Evolutionary conservation across 2,329 filamentous ascomycete species (phyloP), one percentile per base, ranked within the genome.

Genomic region (Colletotrichum orbiculare): DNA sequence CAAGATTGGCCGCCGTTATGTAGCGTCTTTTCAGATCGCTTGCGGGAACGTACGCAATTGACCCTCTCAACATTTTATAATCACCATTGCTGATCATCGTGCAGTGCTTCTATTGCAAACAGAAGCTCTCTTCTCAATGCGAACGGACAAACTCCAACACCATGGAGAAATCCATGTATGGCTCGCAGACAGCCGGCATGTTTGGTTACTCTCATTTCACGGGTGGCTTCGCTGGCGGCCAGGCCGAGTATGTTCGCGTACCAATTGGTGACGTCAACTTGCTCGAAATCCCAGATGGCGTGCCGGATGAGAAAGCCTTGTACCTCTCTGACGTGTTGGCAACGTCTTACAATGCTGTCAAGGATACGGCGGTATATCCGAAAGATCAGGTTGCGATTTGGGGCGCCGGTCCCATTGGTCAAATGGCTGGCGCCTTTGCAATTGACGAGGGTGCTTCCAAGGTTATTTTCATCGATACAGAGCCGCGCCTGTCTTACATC

Each of bases 21-120:
- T 97, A 1, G 93, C 91, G 0, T 91, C 89, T 9, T 97, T 97
- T 81, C 93, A 96, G 76, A 96, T 97, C 73, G 91, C 93, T 0
- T 89, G 86, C 66, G 86, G 85, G 8, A 79, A 81, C 50, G 72
- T 73, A 13, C 38, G 69, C 50, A 6, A 11, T 13, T 12, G 12
- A 3, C 8, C 3, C 4, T 2, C 2, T 3, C 3, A 4, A 2
- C 12, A 1, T 4, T 7, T 2, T 8, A 3, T 6, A 2, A 6
- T 8, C 3, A 5, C 4, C 8, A 12, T 1, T 15, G 8, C 42
- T 67, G n/a, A 61, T 47, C 15, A 5, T 64, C 53, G 56, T 78
- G 0, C 8, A 82, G 59, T 97, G 94, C 80, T 90, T 87, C 77
- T 94, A 89, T 76, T 97, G 93, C 81, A 85, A 90, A 69, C 85